Evolutionary conservation across 1,139 yeast species (phyloP).

Genomic region (Wickerhamomyces sp.): DNA sequence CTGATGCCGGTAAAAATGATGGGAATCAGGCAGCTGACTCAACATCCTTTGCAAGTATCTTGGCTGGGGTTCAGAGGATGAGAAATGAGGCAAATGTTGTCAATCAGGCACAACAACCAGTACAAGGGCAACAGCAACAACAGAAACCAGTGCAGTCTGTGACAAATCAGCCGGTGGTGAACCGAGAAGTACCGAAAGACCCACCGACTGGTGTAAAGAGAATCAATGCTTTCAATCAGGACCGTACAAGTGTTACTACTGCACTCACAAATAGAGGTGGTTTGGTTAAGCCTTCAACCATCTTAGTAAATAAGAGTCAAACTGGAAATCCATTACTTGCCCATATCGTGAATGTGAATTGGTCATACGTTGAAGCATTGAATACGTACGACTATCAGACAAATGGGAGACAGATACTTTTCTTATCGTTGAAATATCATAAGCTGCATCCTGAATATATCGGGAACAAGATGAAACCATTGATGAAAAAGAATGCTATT

Average conservation of each 20-base stretch:
- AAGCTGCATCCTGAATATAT: constrained; percentile 86
- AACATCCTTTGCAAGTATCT: constrained; percentile 58
- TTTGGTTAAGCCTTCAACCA: constrained; percentile 20
- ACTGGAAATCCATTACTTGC: constrained; percentile 56
- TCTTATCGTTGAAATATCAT: constrained; percentile 76
- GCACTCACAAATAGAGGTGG: background rate
- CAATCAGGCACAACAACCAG: background rate
- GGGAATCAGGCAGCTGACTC: constrained; percentile 30
- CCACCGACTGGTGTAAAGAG: constrained; percentile 8
- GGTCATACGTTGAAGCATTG: constrained; percentile 37
- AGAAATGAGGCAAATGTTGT: constrained; percentile 9
- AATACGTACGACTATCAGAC: constrained; percentile 66
- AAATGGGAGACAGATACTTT: constrained; percentile 62
- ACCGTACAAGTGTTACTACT: constrained; percentile 1
- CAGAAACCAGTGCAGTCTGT: background rate
- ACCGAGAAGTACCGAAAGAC: constrained; percentile 1
- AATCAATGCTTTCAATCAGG: constrained; percentile 16
- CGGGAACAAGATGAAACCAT: constrained; percentile 58
- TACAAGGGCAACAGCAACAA: constrained; percentile 1
- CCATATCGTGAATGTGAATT: constrained; percentile 42
- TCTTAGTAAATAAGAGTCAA: constrained; percentile 49
- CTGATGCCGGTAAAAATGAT: background rate
- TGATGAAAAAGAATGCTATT: constrained; percentile 50
- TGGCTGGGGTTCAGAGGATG: constrained; percentile 57
- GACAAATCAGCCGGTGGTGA: background rate